phyloP scores from a whole-genome alignment of 495 filamentous ascomycete species.

The Hypoxylon subgilvum region DNA sequence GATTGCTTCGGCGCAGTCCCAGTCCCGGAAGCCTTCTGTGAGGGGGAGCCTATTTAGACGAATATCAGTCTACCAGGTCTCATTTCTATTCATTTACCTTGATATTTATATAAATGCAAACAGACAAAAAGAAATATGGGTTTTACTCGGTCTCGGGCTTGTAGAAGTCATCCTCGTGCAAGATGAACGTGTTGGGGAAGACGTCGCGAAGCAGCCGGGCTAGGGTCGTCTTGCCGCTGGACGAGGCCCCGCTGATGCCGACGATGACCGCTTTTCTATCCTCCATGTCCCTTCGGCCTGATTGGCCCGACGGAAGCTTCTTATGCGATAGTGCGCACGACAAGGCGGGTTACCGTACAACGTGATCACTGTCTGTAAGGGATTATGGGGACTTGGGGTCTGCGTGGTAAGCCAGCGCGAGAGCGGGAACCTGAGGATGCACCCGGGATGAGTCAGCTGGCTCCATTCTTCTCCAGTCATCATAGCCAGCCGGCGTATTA shows the following conservation, averaged over 20 bases:
- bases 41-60: slow-evolving; percentile 51
- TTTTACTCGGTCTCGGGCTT: slow-evolving; percentile 72
- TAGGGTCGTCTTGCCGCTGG: slow-evolving; percentile 80
- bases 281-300: slow-evolving; percentile 30
- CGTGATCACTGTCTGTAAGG: no score
- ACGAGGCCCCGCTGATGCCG: slow-evolving; percentile 77
- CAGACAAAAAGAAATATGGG: no score
- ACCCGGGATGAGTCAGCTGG: slow-evolving; percentile 31
- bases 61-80: no score
- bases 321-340: no score
- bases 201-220: slow-evolving; percentile 74
- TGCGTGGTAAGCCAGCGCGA: slow-evolving; percentile 7
- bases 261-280: slow-evolving; percentile 63
- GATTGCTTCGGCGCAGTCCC: slow-evolving; percentile 82
- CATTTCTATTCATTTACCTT: no score
- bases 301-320: background rate
- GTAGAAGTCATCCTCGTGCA: slow-evolving; percentile 96
- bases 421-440: slow-evolving; percentile 8
- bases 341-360: no score
- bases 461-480: background rate
- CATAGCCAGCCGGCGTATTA: no score
- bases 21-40: slow-evolving; percentile 71
- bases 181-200: slow-evolving; percentile 74
- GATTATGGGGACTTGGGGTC: slow-evolving; percentile 5
- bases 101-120: no score